Base-by-base conservation (phyloP, 2,329 filamentous ascomycete species). In the Colletotrichum orbiculare region DNA sequence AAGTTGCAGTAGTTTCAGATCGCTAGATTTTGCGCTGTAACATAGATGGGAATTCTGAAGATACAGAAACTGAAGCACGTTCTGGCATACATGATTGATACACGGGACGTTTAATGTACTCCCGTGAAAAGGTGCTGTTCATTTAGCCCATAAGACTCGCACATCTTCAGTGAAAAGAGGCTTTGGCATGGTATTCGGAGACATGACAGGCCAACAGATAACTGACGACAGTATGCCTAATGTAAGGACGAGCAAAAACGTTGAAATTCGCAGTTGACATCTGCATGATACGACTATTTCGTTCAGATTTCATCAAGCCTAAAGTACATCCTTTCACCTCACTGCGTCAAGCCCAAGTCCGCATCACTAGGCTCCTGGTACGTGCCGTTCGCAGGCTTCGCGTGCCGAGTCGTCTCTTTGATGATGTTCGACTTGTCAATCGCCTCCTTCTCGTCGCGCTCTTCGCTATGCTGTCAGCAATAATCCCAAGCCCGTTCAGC, bases 401-500 rank as follows among this genome's bases (percentile, higher is more conserved):
- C 73, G 38, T 67, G 64, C 8, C 74, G 63, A 34, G 73, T 76
- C 8, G 69, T 68, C 2, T 69, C 70, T 6, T 72, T 63, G 42
- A 77, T 52, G 8, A 76, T 70, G 47, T 76, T 77, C 8, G 50
- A 67, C 60, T 72, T 54, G 49, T 77, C 70, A 33, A 76, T 75
- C 1, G 74, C 75, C 53, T 75, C 74, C 0, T 70, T 73, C 3
- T 76, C 75, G 59, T 77, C 73, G 12, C 70, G 69, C 49, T 69
- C 72, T 75, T 34, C 3, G 13, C 25, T 25, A 25, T 5, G 25
- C 25, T 5, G 25, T 25, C 25, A 25, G 25, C 25, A 25, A 25
- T 5, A 5, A 25, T 25, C 4, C 25, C 25, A 25, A 25, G 25
- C 25, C 25, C 25, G 25, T 25, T 25, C 25, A 25, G 25, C 25